These are phyloP conservation scores for Paramecium biaurelia DNA, from an alignment of 73 alveolate species.

Conservation along the genomic window DNA sequence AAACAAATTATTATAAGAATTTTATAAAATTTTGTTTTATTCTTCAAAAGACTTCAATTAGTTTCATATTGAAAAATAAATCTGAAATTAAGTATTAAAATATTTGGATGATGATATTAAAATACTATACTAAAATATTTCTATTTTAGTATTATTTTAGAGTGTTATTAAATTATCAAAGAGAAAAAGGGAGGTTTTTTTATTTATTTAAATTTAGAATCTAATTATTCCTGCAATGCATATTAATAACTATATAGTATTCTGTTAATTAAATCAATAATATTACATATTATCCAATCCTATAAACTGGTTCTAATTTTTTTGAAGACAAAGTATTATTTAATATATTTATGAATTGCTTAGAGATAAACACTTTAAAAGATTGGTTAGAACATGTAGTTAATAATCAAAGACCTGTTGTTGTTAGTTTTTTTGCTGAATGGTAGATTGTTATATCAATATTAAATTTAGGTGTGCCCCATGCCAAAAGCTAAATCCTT, in stretches of 20 bases:
- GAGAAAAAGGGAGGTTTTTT: background rate
- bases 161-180: background rate
- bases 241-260: background rate
- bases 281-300: background rate
- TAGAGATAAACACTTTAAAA: background rate
- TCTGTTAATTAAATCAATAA: background rate
- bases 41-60: no score
- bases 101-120: no score
- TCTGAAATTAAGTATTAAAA: no score
- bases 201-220: background rate
- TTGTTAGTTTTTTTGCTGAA: conserved; percentile 20
- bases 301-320: conserved; percentile 10
- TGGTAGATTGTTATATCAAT: background rate
- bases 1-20: no score
- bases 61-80: no score
- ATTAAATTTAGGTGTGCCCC: conserved; percentile 21
- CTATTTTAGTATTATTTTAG: no score
- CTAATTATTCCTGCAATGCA: background rate
- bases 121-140: no score
- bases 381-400: background rate
- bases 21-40: no score
- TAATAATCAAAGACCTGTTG: background rate
- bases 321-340: background rate
- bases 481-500: conserved; percentile 2
- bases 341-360: background rate